phyloP scores from a whole-genome alignment of 2,329 filamentous ascomycete genomes.

The Sporothrix pallida region DNA sequence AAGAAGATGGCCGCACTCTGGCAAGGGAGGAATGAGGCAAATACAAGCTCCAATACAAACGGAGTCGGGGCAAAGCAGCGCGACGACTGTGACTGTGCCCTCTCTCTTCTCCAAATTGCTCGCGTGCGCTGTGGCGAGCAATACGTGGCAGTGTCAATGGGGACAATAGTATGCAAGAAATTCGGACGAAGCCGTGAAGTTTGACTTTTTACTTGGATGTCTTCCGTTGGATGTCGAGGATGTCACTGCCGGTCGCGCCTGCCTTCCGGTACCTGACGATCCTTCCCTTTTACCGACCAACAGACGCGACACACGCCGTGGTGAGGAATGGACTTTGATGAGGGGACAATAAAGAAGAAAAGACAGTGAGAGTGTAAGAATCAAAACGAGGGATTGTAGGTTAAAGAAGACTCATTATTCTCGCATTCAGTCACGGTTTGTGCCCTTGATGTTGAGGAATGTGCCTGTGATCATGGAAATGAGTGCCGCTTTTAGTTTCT shows the following conservation, averaged over 20 bases:
- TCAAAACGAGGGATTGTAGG: neutral
- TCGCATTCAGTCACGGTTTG: neutral
- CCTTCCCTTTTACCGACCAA: neutral
- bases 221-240: neutral
- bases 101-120: neutral
- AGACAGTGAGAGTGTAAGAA: neutral
- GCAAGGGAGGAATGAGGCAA: slow-evolving; percentile 4
- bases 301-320: neutral
- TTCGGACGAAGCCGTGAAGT: neutral
- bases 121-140: neutral
- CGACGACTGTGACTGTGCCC: neutral
- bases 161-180: neutral
- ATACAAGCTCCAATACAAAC: neutral
- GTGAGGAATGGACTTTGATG: slow-evolving; percentile 11
- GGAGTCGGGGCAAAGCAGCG: neutral
- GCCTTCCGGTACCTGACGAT: slow-evolving; percentile 21
- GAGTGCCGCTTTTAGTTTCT: slow-evolving; percentile 2
- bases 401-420: neutral
- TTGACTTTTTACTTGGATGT: neutral
- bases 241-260: slow-evolving; percentile 6
- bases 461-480: slow-evolving; percentile 10
- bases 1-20: neutral
- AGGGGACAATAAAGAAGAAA: neutral
- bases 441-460: slow-evolving; percentile 12
- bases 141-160: neutral